phyloP scores from a whole-genome alignment of 2,329 filamentous ascomycete species.

The Sporothrix schenckii region DNA sequence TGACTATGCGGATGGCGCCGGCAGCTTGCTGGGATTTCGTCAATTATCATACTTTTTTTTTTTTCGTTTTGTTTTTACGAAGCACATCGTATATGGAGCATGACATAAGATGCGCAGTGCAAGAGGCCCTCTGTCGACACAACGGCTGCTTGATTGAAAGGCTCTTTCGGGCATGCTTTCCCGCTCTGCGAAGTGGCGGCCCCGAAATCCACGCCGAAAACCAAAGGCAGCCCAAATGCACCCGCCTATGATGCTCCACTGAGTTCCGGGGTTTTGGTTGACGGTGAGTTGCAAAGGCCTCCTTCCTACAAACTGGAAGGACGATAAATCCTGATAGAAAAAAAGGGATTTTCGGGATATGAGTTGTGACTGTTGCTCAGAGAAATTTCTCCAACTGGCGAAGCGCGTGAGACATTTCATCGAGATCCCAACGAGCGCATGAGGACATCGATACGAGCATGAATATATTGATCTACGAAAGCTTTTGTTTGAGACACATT shows the following conservation, averaged over 20 bases:
- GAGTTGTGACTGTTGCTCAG: slow-evolving; percentile 20
- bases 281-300: slow-evolving; percentile 14
- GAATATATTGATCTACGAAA: not conserved
- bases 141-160: not conserved
- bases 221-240: not conserved
- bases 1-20: slow-evolving; percentile 24
- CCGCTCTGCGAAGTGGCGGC: not conserved
- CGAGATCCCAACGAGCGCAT: not conserved
- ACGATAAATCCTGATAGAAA: not conserved
- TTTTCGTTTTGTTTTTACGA: not conserved
- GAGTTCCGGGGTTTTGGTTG: slow-evolving; percentile 33
- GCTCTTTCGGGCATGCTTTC: not conserved
- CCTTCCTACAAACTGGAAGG: not conserved
- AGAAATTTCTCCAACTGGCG: not conserved
- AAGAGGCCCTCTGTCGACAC: not conserved
- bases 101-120: not conserved
- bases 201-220: no score
- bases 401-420: not conserved
- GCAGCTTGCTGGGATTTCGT: slow-evolving; percentile 13
- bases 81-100: no score
- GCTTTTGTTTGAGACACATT: not conserved
- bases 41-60: not conserved
- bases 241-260: slow-evolving; percentile 23
- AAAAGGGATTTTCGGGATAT: slow-evolving; percentile 13
- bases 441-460: no score